A percentile compares a stretch with the other conserved stretches of the same genome.
Evolutionary conservation across 345 rosid genomes (phyloP).

Genomic region (Bruguiera gymnorhiza): DNA sequence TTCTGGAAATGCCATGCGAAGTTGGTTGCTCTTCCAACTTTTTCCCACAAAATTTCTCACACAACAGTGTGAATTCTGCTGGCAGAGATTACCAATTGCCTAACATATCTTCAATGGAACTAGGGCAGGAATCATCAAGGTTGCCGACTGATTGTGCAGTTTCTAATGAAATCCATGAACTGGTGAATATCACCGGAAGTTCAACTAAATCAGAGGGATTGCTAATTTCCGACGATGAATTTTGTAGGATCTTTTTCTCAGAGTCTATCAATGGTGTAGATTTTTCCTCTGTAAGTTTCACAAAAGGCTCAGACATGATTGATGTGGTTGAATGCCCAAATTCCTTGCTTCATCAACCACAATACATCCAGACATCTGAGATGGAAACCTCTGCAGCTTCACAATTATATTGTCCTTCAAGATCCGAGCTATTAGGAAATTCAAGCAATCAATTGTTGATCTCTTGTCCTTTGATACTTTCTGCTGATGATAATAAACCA

Average conservation of each 20-base stretch:
- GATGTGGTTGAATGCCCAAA: conserved; percentile 36
- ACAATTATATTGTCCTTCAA: conserved; percentile 42
- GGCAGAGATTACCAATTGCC: conserved; percentile 43
- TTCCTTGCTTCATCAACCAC: conserved; percentile 21
- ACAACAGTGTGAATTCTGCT: conserved; percentile 35
- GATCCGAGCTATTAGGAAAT: conserved; percentile 39
- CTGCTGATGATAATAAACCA: conserved; percentile 33
- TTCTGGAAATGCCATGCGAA: conserved; percentile 58
- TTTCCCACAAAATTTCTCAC: conserved; percentile 36
- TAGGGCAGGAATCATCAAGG: conserved; percentile 34
- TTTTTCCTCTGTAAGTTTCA: conserved; percentile 40
- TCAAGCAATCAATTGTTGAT: conserved; percentile 42
- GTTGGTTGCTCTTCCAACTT: conserved; percentile 47
- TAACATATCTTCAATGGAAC: conserved; percentile 46
- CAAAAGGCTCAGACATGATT: conserved; percentile 38
- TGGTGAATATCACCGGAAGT: conserved; percentile 30
- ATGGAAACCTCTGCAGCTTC: conserved; percentile 31
- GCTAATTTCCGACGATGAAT: conserved; percentile 81
- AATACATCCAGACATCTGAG: conserved; percentile 42
- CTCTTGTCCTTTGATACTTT: conserved; percentile 31
- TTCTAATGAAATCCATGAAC: conserved; percentile 43
- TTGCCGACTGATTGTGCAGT: conserved; percentile 39
- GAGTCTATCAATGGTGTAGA: conserved; percentile 44
- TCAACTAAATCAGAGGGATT: conserved; percentile 45
- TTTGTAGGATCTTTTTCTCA: conserved; percentile 70